Evolutionary conservation across 441 rosid genomes (phyloP), one percentile per base, ranked within the genome.

Genomic region (Capsella rubella): DNA sequence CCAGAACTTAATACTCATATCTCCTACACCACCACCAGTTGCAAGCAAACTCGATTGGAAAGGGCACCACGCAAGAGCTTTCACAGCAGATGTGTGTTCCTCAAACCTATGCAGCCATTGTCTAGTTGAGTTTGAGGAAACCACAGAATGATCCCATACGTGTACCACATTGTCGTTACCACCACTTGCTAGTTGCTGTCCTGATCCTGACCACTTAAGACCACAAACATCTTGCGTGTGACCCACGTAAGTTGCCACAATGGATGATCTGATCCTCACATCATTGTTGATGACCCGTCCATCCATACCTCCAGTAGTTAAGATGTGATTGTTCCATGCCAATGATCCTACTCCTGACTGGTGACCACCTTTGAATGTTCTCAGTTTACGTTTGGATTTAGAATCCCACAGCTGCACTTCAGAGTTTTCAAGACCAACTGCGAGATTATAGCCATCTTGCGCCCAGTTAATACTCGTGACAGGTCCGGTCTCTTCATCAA

Each of bases 391-490:
- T 67, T 79, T 78, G 39, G 40, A 35, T 1, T 21, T 21, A 46
- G 78, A 82, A 69, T 87, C 92, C 92, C 93, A 90, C 0, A 88
- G 29, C 72, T 88, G 93, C n/a, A 88, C 92, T 34, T 86, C 70
- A 31, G 91, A 85, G 75, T 86, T 89, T 78, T 85, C 80, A 76
- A 89, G 76, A 35, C 95, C 93, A 45, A 91, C 14, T 3, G 90
- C 91, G 21, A 89, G 54, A 71, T 82, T 83, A n/a, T 79, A 80
- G 5, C 93, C 95, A 79, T 89, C 93, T 11, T 87, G 86, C 46
- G 91, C 91, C 97, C 95, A 89, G 59, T 61, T 85, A 32, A 91
- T 64, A 49, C 97, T 89, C 4, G 91, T 89, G n/a, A 89, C 84
- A 3, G 91, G 97, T 40, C 91, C 93, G 12, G 34, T 74, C 71